A percentile compares a stretch with the other conserved stretches of the same genome.
These are phyloP conservation scores for Hansfordia pulvinata DNA, from an alignment of 2,329 filamentous ascomycete genomes.

Conservation along the genomic window DNA sequence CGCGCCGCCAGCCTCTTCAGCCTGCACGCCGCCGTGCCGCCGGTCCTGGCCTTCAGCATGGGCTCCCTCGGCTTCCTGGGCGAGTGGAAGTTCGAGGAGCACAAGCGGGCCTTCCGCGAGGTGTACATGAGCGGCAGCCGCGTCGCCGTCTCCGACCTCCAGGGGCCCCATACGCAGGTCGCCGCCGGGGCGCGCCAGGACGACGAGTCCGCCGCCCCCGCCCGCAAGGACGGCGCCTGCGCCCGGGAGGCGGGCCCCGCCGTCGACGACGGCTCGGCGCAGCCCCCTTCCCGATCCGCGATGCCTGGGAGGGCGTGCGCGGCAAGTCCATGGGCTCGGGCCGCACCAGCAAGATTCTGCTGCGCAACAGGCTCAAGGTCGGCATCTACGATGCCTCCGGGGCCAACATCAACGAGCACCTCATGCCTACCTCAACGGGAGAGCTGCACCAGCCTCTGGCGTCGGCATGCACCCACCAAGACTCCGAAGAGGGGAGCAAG, in stretches of 20 bases:
- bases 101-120: conserved; percentile 83
- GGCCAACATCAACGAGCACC: conserved; percentile 38
- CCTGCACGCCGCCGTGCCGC: conserved; percentile 67
- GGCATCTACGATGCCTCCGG: conserved; percentile 66
- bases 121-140: conserved; percentile 69
- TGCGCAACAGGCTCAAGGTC: conserved; percentile 77
- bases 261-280: conserved; percentile 20
- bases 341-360: conserved; percentile 65
- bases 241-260: neutral
- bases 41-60: conserved; percentile 92
- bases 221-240: no score
- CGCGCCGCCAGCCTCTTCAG: conserved; percentile 80
- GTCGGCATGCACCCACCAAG: no score
- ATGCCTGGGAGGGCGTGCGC: conserved; percentile 57
- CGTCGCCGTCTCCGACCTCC: conserved; percentile 30
- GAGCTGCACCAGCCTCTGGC: conserved; percentile 24
- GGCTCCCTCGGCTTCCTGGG: conserved; percentile 88
- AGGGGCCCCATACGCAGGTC: conserved; percentile 24
- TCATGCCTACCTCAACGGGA: conserved; percentile 32
- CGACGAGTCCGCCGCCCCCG: conserved; percentile 12
- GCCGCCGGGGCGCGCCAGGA: conserved; percentile 14
- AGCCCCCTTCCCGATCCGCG: no score
- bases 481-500: no score
- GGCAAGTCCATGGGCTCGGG: conserved; percentile 71
- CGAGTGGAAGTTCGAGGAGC: conserved; percentile 90